A percentile compares a stretch with the other conserved stretches of the same genome.
Evolutionary conservation across 1,284 basidiomycete species (phyloP).

Genomic region (Ganoderma leucocontextum): DNA sequence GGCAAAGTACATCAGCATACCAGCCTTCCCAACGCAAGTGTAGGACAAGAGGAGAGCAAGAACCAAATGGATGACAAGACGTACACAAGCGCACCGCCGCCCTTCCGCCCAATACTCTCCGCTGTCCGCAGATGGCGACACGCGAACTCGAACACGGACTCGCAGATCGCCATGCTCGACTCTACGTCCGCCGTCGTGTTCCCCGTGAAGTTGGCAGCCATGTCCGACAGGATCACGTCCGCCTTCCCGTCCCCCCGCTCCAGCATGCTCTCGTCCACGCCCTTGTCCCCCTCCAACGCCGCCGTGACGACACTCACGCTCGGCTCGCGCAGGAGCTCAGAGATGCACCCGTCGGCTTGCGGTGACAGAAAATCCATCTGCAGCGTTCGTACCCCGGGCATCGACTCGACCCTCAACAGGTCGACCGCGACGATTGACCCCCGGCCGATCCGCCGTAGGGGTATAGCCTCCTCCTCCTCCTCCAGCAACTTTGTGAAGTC

Average conservation of each 20-base stretch:
- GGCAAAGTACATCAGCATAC: constrained; percentile 11
- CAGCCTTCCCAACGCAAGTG: neutral
- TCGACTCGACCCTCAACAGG: constrained; percentile 70
- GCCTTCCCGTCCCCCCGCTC: constrained; percentile 53
- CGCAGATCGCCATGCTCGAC: constrained; percentile 67
- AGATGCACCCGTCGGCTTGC: constrained; percentile 58
- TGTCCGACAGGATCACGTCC: constrained; percentile 81
- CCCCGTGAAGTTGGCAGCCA: constrained; percentile 78
- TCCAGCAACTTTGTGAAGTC: constrained; percentile 23
- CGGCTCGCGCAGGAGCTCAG: constrained; percentile 48
- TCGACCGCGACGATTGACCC: constrained; percentile 80
- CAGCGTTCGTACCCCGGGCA: constrained; percentile 73
- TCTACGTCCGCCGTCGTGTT: constrained; percentile 66
- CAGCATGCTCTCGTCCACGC: neutral
- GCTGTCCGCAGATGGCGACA: constrained; percentile 58
- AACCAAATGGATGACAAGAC: constrained; percentile 40
- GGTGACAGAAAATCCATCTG: constrained; percentile 80
- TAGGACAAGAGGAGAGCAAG: constrained; percentile 4
- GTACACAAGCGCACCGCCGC: constrained; percentile 73
- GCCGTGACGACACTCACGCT: neutral
- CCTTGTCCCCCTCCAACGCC: neutral
- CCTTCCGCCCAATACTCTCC: constrained; percentile 48
- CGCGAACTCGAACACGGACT: constrained; percentile 70
- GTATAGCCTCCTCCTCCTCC: constrained; percentile 1
- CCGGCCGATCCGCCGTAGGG: constrained; percentile 41